Evolutionary conservation across 306 rosid species (phyloP), one percentile per base, ranked within the genome.

Genomic region (Amphicarpaea edgeworthii): DNA sequence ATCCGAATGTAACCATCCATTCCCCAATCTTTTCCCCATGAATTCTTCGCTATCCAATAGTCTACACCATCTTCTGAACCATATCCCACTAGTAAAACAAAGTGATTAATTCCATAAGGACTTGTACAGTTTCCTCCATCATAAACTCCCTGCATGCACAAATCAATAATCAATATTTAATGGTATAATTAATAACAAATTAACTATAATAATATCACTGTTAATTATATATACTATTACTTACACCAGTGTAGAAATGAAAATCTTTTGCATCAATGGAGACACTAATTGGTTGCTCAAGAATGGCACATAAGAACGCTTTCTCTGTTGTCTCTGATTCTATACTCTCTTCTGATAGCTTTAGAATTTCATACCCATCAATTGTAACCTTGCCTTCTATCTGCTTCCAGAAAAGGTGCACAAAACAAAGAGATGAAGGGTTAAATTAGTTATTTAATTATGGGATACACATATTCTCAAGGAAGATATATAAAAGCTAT

Each of bases 41-140:
- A 88, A 66, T 83, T 88, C 70, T 81, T 88, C 26, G 77, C 89
- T 11, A 86, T 86, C 92, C 87, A 86, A 37, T 82, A 88, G 57
- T 88, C 92, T 70, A 66, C 78, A 49, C 34, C 84, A 20, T 74
- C 73, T n/a, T 73, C 80, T 2, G 88, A 88, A 14, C 84, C 90
- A 43, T 86, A 88, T 1, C 87, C 90, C 40, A 88, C 85, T 0
- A 86, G 14, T 15, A 84, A 38, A 75, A 79, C 72, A 0, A 83
- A 85, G 53, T 86, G 88, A 57, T 84, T 88, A 50, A 75, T 72
- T 17, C 12, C 5, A 12, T 64, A 63, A 1, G 49, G 70, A 40
- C 17, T 40, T 38, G 51, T 10, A 43, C 70, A 64, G n/a, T 40
- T 65, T 12, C 24, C 49, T 40, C 69, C 69, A 17, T 34, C 68